These are phyloP conservation scores for Cladophialophora exuberans DNA, from an alignment of 2,329 filamentous ascomycete species.

Conservation along the genomic window DNA sequence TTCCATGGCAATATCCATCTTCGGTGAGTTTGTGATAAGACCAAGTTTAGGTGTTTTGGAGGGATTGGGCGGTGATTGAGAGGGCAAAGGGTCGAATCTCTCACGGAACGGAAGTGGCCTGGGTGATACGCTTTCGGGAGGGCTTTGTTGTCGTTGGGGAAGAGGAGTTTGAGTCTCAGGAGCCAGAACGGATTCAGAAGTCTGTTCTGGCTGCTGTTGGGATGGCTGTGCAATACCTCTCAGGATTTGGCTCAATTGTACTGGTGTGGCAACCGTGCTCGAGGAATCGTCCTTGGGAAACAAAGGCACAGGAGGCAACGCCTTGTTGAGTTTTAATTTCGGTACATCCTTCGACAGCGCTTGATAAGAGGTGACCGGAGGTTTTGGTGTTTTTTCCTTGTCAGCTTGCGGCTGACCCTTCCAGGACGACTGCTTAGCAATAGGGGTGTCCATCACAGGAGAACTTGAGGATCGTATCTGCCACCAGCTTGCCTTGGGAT, in stretches of 20 bases:
- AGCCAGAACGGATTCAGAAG: background rate
- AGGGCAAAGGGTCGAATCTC: slow-evolving; percentile 20
- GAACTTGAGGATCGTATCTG: slow-evolving; percentile 13
- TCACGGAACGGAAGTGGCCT: slow-evolving; percentile 35
- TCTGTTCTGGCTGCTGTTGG: background rate
- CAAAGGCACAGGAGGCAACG: slow-evolving; percentile 33
- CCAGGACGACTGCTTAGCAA: slow-evolving; percentile 21
- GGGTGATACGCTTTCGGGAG: slow-evolving; percentile 24
- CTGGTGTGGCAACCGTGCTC: slow-evolving; percentile 14
- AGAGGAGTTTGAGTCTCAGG: slow-evolving; percentile 5
- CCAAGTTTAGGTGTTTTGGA: slow-evolving; percentile 33
- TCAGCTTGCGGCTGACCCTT: slow-evolving; percentile 3
- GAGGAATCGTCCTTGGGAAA: slow-evolving; percentile 23
- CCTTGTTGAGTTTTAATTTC: slow-evolving; percentile 25
- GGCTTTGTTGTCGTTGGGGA: background rate
- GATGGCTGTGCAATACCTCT: slow-evolving; percentile 13
- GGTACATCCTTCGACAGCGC: slow-evolving; percentile 3
- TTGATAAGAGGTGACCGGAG: background rate
- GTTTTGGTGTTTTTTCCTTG: slow-evolving; percentile 1
- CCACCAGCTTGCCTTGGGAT: slow-evolving; percentile 29
- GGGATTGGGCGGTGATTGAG: slow-evolving; percentile 25
- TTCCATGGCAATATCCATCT: slow-evolving; percentile 44
- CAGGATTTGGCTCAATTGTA: slow-evolving; percentile 19
- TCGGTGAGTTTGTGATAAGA: slow-evolving; percentile 32
- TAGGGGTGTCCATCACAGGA: slow-evolving; percentile 18